phyloP scores from a whole-genome alignment of 805 yeast genomes.

The Ogataea pini region DNA sequence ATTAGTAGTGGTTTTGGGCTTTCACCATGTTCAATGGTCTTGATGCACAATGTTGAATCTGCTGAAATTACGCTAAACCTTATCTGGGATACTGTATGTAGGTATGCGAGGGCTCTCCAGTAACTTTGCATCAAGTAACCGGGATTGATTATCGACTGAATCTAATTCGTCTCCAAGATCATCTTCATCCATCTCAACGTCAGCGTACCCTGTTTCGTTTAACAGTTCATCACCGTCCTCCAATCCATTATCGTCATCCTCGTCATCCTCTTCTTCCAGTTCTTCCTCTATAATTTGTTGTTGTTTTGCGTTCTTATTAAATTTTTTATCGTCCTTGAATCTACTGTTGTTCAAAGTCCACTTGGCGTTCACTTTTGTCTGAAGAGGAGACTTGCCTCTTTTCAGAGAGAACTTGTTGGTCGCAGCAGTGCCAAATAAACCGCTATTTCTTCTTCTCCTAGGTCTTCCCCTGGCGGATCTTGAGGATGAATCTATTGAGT shows the following conservation, averaged over 20 bases:
- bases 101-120: background rate
- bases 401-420: conserved; percentile 18
- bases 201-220: conserved; percentile 14
- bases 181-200: conserved; percentile 16
- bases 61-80: background rate
- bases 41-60: too few relatives aligned
- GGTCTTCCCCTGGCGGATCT: conserved; percentile 30
- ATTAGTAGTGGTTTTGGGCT: too few relatives aligned
- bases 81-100: conserved; percentile 9
- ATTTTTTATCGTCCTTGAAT: conserved; percentile 12
- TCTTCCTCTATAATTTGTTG: conserved; percentile 31
- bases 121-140: too few relatives aligned
- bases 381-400: conserved; percentile 37
- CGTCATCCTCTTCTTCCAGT: conserved; percentile 17
- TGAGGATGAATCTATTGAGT: conserved; percentile 38
- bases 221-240: conserved; percentile 12
- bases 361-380: conserved; percentile 30
- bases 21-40: too few relatives aligned
- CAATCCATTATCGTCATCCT: background rate
- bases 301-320: conserved; percentile 18
- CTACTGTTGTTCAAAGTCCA: conserved; percentile 27
- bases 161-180: conserved; percentile 11
- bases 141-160: too few relatives aligned
- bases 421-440: conserved; percentile 12
- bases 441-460: conserved; percentile 20